Conservation (phyloP, 2,329 filamentous ascomycete species). For the Colletotrichum viniferum region DNA sequence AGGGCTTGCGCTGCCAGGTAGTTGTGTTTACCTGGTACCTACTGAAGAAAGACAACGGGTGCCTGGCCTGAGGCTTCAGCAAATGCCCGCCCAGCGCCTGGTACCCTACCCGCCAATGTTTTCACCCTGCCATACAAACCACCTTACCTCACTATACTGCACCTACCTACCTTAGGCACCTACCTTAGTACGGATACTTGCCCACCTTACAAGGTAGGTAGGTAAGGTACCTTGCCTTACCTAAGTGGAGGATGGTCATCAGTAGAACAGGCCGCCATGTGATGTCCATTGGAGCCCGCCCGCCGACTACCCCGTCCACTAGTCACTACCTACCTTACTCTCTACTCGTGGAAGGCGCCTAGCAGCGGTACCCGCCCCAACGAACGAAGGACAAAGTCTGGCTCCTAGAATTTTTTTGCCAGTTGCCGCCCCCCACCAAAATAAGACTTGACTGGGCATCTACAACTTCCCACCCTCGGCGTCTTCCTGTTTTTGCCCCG, state of each 20-base stretch:
- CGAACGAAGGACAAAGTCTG: constrained; percentile 6
- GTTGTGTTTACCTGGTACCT: neutral
- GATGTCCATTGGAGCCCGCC: neutral
- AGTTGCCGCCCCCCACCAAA: constrained; percentile 19
- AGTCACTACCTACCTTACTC: neutral
- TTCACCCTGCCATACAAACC: neutral
- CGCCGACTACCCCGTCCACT: neutral
- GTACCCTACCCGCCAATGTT: neutral
- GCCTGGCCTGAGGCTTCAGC: neutral
- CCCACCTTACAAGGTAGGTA: neutral
- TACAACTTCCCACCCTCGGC: constrained; percentile 14
- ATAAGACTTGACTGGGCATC: constrained; percentile 21
- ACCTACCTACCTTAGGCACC: neutral
- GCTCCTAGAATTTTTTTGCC: constrained; percentile 12
- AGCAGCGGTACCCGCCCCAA: constrained; percentile 18
- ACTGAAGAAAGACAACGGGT: neutral
- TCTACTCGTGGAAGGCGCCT: constrained; percentile 7
- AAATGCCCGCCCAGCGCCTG: neutral
- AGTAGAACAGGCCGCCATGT: neutral
- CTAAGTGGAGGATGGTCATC: neutral
- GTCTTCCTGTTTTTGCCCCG: constrained; percentile 2
- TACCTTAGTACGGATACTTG: neutral
- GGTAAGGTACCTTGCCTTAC: neutral
- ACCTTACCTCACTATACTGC: neutral
- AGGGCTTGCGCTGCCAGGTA: neutral